phyloP scores from a whole-genome alignment of 345 rosid genomes.

The Psidium friedrichsthalianum region DNA sequence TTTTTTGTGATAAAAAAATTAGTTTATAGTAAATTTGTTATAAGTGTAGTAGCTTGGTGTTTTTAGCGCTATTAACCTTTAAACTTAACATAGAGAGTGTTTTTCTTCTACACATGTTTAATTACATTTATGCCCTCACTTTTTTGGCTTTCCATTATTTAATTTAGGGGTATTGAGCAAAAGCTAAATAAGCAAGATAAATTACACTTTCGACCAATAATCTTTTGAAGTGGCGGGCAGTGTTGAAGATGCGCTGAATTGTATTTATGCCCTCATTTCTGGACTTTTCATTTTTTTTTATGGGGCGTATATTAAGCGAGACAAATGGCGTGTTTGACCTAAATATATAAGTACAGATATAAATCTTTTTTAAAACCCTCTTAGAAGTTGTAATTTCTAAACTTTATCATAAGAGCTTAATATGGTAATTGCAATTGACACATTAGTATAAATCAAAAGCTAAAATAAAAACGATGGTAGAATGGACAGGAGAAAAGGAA shows the following conservation, averaged over 20 bases:
- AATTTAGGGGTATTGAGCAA: background rate
- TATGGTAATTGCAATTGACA: background rate
- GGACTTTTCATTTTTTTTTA: background rate
- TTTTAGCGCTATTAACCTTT: no score
- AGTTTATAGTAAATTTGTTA: no score
- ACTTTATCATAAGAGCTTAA: background rate
- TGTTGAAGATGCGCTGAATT: background rate
- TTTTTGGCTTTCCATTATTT: background rate
- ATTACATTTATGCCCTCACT: background rate
- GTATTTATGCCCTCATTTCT: background rate
- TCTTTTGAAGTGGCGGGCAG: background rate
- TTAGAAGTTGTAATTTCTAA: background rate
- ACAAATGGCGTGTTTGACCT: background rate
- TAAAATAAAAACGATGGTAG: background rate
- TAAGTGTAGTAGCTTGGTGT: no score
- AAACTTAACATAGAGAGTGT: background rate
- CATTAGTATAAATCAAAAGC: background rate
- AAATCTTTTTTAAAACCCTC: background rate
- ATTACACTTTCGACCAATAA: background rate
- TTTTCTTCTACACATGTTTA: background rate
- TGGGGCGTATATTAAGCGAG: background rate
- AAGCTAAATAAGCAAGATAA: background rate
- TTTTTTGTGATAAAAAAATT: no score
- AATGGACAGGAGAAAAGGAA: background rate
- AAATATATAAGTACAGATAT: background rate